Conservation (phyloP, 2,329 filamentous ascomycete genomes). For the Trichoderma sp. region DNA sequence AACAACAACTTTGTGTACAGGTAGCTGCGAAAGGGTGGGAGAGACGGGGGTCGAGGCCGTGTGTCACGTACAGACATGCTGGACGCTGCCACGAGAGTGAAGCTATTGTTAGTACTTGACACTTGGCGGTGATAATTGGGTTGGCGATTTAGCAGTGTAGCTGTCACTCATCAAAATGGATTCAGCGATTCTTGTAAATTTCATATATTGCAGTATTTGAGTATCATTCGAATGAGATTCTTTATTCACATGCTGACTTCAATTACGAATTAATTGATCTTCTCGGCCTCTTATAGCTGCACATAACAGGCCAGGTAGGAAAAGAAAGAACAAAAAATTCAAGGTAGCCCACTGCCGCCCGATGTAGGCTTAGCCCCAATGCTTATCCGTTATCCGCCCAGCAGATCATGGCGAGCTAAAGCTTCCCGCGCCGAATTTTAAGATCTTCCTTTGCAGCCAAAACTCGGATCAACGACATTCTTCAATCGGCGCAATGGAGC, state of each 20-base stretch:
- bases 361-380: neutral
- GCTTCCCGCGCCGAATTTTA: neutral
- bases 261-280: neutral
- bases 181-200: neutral
- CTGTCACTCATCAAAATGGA: neutral
- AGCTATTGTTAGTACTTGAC: neutral
- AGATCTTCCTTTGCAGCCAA: neutral
- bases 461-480: neutral
- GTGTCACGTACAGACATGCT: neutral
- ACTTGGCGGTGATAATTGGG: neutral
- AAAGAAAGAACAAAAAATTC: neutral
- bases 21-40: neutral
- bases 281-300: neutral
- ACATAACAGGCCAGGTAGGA: neutral
- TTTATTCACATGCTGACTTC: neutral
- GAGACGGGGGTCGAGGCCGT: neutral
- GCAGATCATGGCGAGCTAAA: neutral
- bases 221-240: neutral
- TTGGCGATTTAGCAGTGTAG: neutral
- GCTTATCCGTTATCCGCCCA: neutral
- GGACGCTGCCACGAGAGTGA: neutral
- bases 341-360: neutral
- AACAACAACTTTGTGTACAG: neutral
- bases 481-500: conserved; percentile 24
- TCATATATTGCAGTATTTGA: neutral